Evolutionary conservation across 176 grass and related monocot genomes (phyloP).

Genomic region (Juncus inflexus): DNA sequence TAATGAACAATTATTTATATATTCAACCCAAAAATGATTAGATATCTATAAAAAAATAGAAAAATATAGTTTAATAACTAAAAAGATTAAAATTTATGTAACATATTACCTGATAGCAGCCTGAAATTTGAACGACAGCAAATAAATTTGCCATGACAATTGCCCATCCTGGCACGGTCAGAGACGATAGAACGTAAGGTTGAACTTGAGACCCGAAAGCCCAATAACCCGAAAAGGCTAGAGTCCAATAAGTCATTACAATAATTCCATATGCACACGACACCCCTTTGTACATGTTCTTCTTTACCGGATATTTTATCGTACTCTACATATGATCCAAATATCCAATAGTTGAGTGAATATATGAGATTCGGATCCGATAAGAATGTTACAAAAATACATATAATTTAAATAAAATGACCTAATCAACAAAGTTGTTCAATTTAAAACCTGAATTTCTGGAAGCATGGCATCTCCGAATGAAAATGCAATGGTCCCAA

Average conservation of each 20-base stretch:
- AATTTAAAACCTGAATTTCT: constrained; percentile 56
- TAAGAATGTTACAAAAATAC: neutral
- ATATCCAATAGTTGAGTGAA: neutral
- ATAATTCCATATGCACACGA: constrained; percentile 53
- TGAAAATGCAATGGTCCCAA: constrained; percentile 78
- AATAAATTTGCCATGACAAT: constrained; percentile 79
- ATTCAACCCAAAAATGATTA: neutral
- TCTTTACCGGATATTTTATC: constrained; percentile 42
- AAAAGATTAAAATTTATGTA: neutral
- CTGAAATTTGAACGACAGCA: constrained; percentile 79
- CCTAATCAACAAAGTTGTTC: neutral
- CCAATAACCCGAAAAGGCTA: constrained; percentile 72
- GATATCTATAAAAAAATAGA: neutral
- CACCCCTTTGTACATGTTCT: constrained; percentile 69
- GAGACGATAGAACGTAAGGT: constrained; percentile 68
- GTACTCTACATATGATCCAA: constrained; percentile 40
- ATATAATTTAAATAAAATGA: neutral
- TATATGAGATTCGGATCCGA: neutral
- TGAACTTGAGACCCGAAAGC: constrained; percentile 64
- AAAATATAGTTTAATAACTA: neutral
- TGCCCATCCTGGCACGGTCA: constrained; percentile 56
- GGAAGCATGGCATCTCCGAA: constrained; percentile 91
- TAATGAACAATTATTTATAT: neutral
- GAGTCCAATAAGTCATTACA: constrained; percentile 59
- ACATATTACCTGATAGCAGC: constrained; percentile 69